phyloP scores from a whole-genome alignment of 1,284 basidiomycete species.

The Cryptococcus sp. region DNA sequence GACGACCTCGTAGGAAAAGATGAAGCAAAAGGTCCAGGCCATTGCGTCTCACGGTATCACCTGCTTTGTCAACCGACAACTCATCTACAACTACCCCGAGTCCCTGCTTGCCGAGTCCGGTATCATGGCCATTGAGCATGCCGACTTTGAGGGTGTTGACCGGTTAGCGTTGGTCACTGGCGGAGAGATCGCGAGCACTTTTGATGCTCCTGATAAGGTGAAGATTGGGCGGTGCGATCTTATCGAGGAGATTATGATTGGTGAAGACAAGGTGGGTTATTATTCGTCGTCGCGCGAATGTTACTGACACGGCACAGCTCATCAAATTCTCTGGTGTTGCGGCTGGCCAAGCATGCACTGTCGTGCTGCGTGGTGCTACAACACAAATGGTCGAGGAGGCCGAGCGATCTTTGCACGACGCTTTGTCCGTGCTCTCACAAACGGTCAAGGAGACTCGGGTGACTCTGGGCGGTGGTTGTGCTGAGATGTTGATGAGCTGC shows the following conservation, averaged over 20 bases:
- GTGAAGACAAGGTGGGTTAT: conserved; percentile 85
- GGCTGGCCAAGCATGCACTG: conserved; percentile 97
- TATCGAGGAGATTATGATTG: conserved; percentile 99
- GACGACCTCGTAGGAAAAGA: conserved; percentile 75
- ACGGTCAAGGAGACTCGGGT: conserved; percentile 96
- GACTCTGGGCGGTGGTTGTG: conserved; percentile 92
- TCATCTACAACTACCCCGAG: conserved; percentile 99
- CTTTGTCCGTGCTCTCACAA: conserved; percentile 94
- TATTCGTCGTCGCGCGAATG: not conserved
- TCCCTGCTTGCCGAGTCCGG: conserved; percentile 89
- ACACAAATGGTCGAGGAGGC: conserved; percentile 99
- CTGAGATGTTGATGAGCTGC: conserved; percentile 97
- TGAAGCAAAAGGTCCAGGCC: conserved; percentile 96
- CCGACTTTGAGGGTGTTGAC: conserved; percentile 99
- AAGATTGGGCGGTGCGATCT: conserved; percentile 90
- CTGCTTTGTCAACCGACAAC: conserved; percentile 96
- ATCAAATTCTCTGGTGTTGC: conserved; percentile 99
- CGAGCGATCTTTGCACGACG: conserved; percentile 95
- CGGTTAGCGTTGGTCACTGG: conserved; percentile 93
- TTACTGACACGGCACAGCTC: conserved; percentile 60
- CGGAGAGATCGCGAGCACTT: conserved; percentile 95
- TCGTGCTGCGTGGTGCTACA: conserved; percentile 94
- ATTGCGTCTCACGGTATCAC: conserved; percentile 97
- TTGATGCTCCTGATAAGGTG: conserved; percentile 90
- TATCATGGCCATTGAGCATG: conserved; percentile 96